Conservation (phyloP, 2,329 filamentous ascomycete genomes). For the Sclerotinia glacialis region DNA sequence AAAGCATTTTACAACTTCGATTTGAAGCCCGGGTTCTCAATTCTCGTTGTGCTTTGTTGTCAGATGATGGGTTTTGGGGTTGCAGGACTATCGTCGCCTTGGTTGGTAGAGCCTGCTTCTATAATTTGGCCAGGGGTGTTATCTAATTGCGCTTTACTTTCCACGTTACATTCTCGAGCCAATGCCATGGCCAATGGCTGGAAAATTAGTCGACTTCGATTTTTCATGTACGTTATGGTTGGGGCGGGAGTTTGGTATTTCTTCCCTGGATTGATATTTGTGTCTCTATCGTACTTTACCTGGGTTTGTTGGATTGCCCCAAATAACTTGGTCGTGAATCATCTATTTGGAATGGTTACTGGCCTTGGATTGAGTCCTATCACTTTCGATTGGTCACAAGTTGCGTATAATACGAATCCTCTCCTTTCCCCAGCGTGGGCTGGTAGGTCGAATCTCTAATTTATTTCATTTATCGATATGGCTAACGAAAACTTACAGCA, state of each 20-base stretch:
- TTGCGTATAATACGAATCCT: constrained; percentile 42
- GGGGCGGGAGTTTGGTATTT: constrained; percentile 51
- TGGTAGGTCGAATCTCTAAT: not conserved
- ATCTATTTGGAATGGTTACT: constrained; percentile 65
- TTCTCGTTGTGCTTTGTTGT: constrained; percentile 58
- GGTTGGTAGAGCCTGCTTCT: constrained; percentile 50
- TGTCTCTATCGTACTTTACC: constrained; percentile 67
- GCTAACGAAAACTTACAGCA: constrained; percentile 45
- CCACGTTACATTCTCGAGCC: constrained; percentile 57
- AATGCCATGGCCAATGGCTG: constrained; percentile 60
- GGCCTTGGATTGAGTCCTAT: constrained; percentile 38
- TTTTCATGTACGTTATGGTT: constrained; percentile 41
- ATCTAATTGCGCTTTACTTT: constrained; percentile 27
- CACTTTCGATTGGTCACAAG: constrained; percentile 74
- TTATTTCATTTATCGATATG: not conserved
- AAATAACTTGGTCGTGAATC: constrained; percentile 64
- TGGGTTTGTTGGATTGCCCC: constrained; percentile 70
- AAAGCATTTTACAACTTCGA: constrained; percentile 43
- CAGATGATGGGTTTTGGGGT: constrained; percentile 63
- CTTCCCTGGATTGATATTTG: constrained; percentile 59
- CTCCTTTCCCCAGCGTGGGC: constrained; percentile 62
- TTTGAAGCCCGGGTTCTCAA: constrained; percentile 56
- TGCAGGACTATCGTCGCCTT: constrained; percentile 56
- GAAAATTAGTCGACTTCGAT: constrained; percentile 43
- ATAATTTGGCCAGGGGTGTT: constrained; percentile 31